These are phyloP conservation scores for Suillus lakei DNA, from an alignment of 768 basidiomycete genomes.

Conservation along the genomic window DNA sequence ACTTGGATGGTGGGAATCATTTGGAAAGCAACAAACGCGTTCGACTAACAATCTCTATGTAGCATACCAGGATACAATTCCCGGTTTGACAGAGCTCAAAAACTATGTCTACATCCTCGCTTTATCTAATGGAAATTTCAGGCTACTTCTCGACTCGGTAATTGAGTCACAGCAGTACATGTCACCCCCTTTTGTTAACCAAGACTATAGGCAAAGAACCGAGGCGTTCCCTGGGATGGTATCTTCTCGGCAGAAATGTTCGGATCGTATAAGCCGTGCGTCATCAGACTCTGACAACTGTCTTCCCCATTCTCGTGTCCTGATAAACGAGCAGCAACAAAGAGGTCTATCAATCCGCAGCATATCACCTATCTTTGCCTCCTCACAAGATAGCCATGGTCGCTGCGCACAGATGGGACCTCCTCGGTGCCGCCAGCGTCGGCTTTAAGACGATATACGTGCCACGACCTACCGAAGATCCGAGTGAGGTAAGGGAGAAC, in stretches of 20 bases:
- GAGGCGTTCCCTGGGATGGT: slow-evolving; percentile 65
- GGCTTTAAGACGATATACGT: slow-evolving; percentile 68
- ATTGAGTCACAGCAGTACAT: background rate
- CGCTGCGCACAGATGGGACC: slow-evolving; percentile 62
- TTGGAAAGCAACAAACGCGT: background rate
- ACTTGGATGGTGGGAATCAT: slow-evolving; percentile 48
- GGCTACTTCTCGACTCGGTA: slow-evolving; percentile 66
- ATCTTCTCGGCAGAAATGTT: slow-evolving; percentile 66
- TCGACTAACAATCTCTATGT: background rate
- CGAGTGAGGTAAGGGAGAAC: slow-evolving; percentile 19
- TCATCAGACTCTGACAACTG: slow-evolving; percentile 4
- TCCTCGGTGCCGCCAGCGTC: slow-evolving; percentile 51
- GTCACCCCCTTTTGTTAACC: background rate
- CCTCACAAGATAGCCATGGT: slow-evolving; percentile 64
- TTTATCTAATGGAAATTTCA: slow-evolving; percentile 68
- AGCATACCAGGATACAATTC: slow-evolving; percentile 63
- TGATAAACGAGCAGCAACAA: slow-evolving; percentile 39
- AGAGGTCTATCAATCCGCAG: slow-evolving; percentile 52
- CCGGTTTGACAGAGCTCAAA: slow-evolving; percentile 55
- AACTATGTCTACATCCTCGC: slow-evolving; percentile 53
- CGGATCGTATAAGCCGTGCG: slow-evolving; percentile 67
- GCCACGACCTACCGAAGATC: slow-evolving; percentile 53
- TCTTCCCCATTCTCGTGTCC: background rate
- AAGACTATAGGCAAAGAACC: slow-evolving; percentile 55
- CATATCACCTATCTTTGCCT: slow-evolving; percentile 47